These are phyloP conservation scores for Kondoa malvinella DNA, from an alignment of 768 basidiomycete species.

Conservation along the genomic window DNA sequence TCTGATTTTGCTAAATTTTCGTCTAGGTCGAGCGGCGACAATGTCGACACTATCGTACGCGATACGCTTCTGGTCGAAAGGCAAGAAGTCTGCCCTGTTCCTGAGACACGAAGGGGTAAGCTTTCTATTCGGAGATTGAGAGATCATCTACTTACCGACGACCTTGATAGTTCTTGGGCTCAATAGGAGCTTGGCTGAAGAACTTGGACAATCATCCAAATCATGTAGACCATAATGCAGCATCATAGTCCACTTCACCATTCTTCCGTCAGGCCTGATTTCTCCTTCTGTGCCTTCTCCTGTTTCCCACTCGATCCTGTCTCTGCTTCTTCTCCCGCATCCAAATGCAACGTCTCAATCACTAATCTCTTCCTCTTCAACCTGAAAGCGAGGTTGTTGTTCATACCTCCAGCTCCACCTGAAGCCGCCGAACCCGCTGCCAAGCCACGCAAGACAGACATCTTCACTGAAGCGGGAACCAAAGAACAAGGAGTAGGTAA, in stretches of 20 bases:
- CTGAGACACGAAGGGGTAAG: slow-evolving; percentile 96
- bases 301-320: background rate
- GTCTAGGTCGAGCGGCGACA: slow-evolving; percentile 74
- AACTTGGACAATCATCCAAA: slow-evolving; percentile 69
- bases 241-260: background rate
- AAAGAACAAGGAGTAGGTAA: slow-evolving; percentile 60
- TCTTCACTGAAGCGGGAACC: slow-evolving; percentile 59
- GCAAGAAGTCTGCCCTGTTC: slow-evolving; percentile 88
- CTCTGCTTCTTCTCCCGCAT: slow-evolving; percentile 26
- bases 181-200: slow-evolving; percentile 95
- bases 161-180: slow-evolving; percentile 42
- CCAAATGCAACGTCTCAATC: slow-evolving; percentile 68
- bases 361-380: slow-evolving; percentile 71
- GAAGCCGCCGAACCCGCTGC: slow-evolving; percentile 37
- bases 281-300: background rate
- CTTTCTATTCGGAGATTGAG: slow-evolving; percentile 16
- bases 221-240: too few species aligned
- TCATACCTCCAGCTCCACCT: slow-evolving; percentile 47
- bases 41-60: slow-evolving; percentile 96
- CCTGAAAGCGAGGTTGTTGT: slow-evolving; percentile 91
- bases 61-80: slow-evolving; percentile 98
- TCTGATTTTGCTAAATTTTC: slow-evolving; percentile 30
- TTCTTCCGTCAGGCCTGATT: background rate
- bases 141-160: slow-evolving; percentile 5
- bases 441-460: slow-evolving; percentile 67